Conservation (phyloP, 768 basidiomycete species). For the Boletus sp. region DNA sequence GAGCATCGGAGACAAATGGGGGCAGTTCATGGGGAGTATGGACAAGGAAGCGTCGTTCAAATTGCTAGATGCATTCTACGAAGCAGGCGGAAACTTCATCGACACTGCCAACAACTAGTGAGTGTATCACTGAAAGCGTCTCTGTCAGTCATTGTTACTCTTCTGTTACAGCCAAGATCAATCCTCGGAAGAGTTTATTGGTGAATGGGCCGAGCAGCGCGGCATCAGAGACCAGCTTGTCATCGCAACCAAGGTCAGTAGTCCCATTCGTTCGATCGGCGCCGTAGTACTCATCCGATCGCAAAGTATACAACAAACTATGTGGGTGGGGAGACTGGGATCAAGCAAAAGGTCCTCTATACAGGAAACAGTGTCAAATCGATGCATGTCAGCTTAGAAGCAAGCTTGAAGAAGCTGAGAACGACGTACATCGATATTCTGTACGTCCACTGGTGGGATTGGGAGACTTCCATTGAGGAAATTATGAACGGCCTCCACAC, state of each 20-base stretch:
- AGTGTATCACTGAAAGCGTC: not conserved
- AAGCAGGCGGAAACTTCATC: constrained; percentile 49
- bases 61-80: constrained; percentile 45
- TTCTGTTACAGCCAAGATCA: constrained; percentile 35
- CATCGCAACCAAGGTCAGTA: constrained; percentile 40
- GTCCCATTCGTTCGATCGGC: not conserved
- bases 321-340: constrained; percentile 6
- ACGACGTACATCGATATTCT: constrained; percentile 24
- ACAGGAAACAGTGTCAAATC: constrained; percentile 50
- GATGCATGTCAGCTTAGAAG: constrained; percentile 39
- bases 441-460: constrained; percentile 36
- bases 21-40: constrained; percentile 38
- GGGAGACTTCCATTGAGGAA: constrained; percentile 39
- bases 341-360: constrained; percentile 38
- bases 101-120: constrained; percentile 49
- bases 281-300: not conserved
- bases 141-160: not conserved
- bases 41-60: constrained; percentile 42
- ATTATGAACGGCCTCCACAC: constrained; percentile 39
- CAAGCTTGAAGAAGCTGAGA: constrained; percentile 22
- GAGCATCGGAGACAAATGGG: constrained; percentile 49
- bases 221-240: constrained; percentile 45
- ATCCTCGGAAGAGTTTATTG: constrained; percentile 43
- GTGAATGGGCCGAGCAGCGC: constrained; percentile 45
- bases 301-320: constrained; percentile 26